Evolutionary conservation across 768 basidiomycete genomes (phyloP), one percentile per base, ranked within the genome.

Genomic region (Macrolepiota dolichaula): DNA sequence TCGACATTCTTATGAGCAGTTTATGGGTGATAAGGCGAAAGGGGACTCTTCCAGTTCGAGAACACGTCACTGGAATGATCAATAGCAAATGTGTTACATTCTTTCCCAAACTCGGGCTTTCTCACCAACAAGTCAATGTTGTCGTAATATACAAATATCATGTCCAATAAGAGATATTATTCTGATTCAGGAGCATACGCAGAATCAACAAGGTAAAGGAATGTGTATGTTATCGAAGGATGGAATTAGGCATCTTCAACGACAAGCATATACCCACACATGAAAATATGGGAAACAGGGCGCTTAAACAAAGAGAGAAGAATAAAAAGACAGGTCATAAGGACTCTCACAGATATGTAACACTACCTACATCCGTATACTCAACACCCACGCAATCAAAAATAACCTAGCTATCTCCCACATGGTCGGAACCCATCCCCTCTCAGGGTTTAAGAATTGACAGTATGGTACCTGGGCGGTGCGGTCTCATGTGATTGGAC

Each of bases 401-500:
- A 44, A 37, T 24, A 38, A 50, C 13, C 24, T 10, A 3, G 3
- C 1, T n/a, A 22, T 12, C 10, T n/a, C 15, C 15, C 47, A 35
- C 22, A 44, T 42, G 22, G 12, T 17, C 3, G 29, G 22, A 6
- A 6, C 19, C n/a, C n/a, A n/a, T n/a, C n/a, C n/a, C n/a, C 51
- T 44, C 38, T 27, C 19, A 40, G 12, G 35, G 19, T 7, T 57
- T 50, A 50, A 7, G 29, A 32, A 32, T 37, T 58, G 47, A 50
- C 59, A n/a, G 59, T 44, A 19, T 53, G 29, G 46, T 60, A 60
- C 22, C 13, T 44, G 5, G 59, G 59, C 4, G 59, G 59, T 40
- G 59, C 51, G 3, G 51, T 44, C 12, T 17, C 15, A 27, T 27
- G 35, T 11, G 44, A 55, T 32, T 47, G 37, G 4, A 36, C 19